phyloP scores from a whole-genome alignment of 192 early-diverging fungal species.

The Lobosporangium transversale region DNA sequence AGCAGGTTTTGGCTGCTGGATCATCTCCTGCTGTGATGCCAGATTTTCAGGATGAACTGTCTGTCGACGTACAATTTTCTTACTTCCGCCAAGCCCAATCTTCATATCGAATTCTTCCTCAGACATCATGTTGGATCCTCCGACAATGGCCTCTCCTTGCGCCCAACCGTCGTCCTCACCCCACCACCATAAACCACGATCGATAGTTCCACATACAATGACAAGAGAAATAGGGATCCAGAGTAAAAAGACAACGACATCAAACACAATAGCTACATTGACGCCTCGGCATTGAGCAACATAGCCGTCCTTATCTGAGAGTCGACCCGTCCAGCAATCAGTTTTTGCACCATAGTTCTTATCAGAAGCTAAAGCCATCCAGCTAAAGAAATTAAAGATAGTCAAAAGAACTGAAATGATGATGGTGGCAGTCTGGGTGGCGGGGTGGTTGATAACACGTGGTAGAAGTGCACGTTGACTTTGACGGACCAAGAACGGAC shows the following conservation, averaged over 20 bases:
- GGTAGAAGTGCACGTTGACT: conserved; percentile 40
- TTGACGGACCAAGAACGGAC: conserved; percentile 43
- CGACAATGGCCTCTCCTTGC: conserved; percentile 15
- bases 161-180: conserved; percentile 51
- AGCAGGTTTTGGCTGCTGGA: conserved; percentile 45
- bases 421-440: conserved; percentile 47
- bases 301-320: conserved; percentile 15
- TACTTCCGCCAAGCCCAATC: conserved; percentile 36
- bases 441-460: conserved; percentile 45
- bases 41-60: conserved; percentile 35
- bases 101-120: conserved; percentile 53
- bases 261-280: conserved; percentile 32
- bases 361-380: conserved; percentile 31
- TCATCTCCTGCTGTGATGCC: conserved; percentile 17
- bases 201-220: conserved; percentile 50
- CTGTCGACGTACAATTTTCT: conserved; percentile 34
- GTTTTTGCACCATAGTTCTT: conserved; percentile 28
- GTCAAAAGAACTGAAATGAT: conserved; percentile 39
- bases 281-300: conserved; percentile 31
- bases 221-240: conserved; percentile 50
- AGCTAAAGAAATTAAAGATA: conserved; percentile 50
- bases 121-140: conserved; percentile 50
- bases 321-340: conserved; percentile 2
- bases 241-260: conserved; percentile 37
- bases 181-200: conserved; percentile 53